Evolutionary conservation across 345 rosid genomes (phyloP).

Genomic region (Camelina laxa): DNA sequence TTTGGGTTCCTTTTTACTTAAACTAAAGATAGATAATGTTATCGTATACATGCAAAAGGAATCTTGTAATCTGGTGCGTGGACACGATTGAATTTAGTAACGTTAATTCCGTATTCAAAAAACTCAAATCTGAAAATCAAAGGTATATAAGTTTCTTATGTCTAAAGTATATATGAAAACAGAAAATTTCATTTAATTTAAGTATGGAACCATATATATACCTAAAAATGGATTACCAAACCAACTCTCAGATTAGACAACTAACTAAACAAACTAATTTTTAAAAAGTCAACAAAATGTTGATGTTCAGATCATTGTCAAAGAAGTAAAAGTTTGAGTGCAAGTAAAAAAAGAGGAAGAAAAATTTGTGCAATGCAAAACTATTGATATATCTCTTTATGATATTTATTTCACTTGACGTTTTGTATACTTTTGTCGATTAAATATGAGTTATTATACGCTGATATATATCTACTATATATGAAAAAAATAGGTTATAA

Average conservation of each 20-base stretch:
- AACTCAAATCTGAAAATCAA: background rate
- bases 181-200: background rate
- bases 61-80: slow-evolving; percentile 39
- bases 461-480: no score
- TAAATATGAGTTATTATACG: background rate
- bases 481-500: background rate
- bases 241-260: background rate
- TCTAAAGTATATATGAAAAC: background rate
- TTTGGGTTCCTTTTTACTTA: slow-evolving; percentile 30
- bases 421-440: background rate
- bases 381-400: background rate
- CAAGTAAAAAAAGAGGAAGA: background rate
- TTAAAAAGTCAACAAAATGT: background rate
- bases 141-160: background rate
- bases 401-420: background rate
- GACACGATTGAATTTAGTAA: slow-evolving; percentile 2
- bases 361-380: slow-evolving; percentile 15
- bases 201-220: background rate
- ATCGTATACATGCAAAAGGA: slow-evolving; percentile 38
- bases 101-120: background rate
- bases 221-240: background rate
- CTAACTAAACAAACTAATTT: background rate
- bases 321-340: slow-evolving; percentile 8
- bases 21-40: slow-evolving; percentile 32
- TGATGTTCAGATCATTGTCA: background rate